A percentile compares a stretch with the other conserved stretches of the same genome.
These are phyloP conservation scores for Alternaria atra DNA, from an alignment of 2,329 filamentous ascomycete genomes.

Conservation along the genomic window DNA sequence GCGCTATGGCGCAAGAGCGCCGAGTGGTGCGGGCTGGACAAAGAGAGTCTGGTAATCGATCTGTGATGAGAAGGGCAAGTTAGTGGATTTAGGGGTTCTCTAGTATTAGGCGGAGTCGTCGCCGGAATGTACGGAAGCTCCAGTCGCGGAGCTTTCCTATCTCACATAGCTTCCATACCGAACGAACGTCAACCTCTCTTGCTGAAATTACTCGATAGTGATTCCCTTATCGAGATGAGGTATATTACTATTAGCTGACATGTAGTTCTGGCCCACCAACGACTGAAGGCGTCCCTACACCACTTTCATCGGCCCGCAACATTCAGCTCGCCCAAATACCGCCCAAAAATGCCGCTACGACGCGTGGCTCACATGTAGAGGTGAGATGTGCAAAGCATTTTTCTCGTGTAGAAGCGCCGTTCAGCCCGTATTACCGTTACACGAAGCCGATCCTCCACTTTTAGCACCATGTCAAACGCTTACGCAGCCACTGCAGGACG, in stretches of 20 bases:
- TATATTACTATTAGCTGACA: neutral
- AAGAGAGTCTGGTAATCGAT: slow-evolving; percentile 15
- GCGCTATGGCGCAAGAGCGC: slow-evolving; percentile 48
- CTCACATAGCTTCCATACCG: neutral
- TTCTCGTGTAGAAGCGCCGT: neutral
- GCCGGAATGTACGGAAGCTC: slow-evolving; percentile 1
- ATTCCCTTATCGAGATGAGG: neutral
- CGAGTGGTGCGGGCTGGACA: slow-evolving; percentile 40
- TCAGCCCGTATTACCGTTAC: neutral
- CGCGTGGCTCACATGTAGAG: neutral
- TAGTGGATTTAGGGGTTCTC: neutral
- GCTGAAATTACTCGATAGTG: neutral
- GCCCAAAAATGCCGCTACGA: neutral
- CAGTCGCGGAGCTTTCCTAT: neutral
- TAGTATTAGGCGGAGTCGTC: neutral
- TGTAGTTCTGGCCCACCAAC: too few relatives aligned
- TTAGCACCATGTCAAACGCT: slow-evolving; percentile 5
- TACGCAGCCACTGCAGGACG: slow-evolving; percentile 27
- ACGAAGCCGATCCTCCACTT: neutral
- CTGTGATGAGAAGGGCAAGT: slow-evolving; percentile 5
- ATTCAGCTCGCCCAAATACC: neutral
- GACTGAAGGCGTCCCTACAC: neutral
- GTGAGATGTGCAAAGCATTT: neutral
- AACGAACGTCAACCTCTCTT: neutral
- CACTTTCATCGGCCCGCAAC: neutral